Evolutionary conservation across 2,329 filamentous ascomycete genomes (phyloP), one percentile per base, ranked within the genome.

Genomic region (Seiridium unicorne): DNA sequence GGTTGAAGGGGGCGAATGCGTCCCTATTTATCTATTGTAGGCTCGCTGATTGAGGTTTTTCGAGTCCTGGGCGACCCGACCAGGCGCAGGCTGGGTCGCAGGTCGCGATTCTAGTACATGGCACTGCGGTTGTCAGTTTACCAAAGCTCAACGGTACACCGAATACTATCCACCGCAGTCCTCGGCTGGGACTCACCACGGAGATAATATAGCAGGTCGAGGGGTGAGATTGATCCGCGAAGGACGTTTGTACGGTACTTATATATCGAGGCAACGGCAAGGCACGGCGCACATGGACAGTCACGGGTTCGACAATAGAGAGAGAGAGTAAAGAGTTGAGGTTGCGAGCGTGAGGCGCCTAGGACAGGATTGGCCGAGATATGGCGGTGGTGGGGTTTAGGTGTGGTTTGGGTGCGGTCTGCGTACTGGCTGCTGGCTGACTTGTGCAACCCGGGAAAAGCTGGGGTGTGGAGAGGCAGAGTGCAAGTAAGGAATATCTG

Each of bases 101-200:
- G 70, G 65, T 64, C 62, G 63, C 59, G 46, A 66, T 64, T 70
- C 72, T 76, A 76, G 72, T 71, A 73, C 75, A 77, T 77, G 66
- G 66, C 73, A 70, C 69, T 73, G 67, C 58, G 63, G 62, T 60
- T 58, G 63, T 67, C 62, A 69, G 72, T 68, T 60, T 66, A 62
- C 64, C 56, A 48, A 57, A 68, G 63, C 64, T 63, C 58, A 49
- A 57, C 48, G 59, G 40, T 51, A 51, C 51, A 38, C 64, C 55
- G 54, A 44, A 60, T 58, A 58, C 40, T 57, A 46, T 51, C 55
- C 60, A 61, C 49, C 61, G 11, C 26, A 58, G 62, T 60, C 61
- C 61, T 54, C 60, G 63, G 63, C 60, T 64, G 62, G 65, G 62
- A 71, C 70, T 66, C 63, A 72, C 69, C 65, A 61, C 60, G 51